Evolutionary conservation across 1,139 yeast genomes (phyloP).

Genomic region (Cylindricascospora bacillispora): DNA sequence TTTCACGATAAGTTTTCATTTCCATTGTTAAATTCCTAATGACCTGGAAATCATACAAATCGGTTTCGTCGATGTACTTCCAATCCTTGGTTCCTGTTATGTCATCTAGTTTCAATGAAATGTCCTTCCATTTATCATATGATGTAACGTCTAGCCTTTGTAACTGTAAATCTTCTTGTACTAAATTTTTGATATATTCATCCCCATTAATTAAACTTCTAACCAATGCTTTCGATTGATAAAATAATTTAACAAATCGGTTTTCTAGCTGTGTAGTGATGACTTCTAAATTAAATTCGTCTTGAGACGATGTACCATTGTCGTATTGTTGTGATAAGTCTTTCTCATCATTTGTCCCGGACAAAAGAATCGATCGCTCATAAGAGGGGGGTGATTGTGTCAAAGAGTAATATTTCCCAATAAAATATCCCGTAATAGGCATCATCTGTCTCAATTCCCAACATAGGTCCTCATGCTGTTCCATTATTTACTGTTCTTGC

Average conservation of each 20-base stretch:
- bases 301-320: too few species aligned
- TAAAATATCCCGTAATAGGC: conserved; percentile 13
- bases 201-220: conserved; percentile 19
- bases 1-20: conserved; percentile 45
- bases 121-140: conserved; percentile 58
- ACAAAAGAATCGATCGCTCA: too few species aligned
- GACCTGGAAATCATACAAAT: conserved; percentile 59
- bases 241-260: too few species aligned
- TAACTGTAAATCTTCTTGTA: not conserved
- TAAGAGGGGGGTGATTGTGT: too few species aligned
- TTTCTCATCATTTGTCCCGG: too few species aligned
- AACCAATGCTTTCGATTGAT: too few species aligned
- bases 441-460: too few species aligned
- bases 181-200: not conserved
- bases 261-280: too few species aligned
- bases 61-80: conserved; percentile 53
- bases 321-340: too few species aligned
- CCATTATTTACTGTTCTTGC: too few species aligned
- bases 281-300: too few species aligned
- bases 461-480: too few species aligned
- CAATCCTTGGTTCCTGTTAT: conserved; percentile 48
- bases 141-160: conserved; percentile 50
- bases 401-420: conserved; percentile 10
- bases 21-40: conserved; percentile 44
- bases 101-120: conserved; percentile 52